These are phyloP conservation scores for Candida hispaniensis DNA, from an alignment of 805 yeast species.

Conservation along the genomic window DNA sequence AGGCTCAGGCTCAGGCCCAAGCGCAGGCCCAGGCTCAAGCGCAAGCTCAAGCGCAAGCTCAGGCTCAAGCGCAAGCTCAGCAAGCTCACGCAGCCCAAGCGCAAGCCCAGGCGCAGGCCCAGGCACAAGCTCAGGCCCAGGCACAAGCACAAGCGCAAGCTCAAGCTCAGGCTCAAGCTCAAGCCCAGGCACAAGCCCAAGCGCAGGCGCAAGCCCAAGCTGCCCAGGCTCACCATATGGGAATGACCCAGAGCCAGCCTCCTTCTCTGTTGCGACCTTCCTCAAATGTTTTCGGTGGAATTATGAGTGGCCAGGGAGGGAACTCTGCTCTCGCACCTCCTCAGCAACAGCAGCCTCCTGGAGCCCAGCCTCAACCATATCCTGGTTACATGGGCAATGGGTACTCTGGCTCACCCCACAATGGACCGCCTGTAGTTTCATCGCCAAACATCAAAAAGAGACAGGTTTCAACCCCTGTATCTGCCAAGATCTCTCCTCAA, in stretches of 20 bases:
- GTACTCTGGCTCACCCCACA: constrained; percentile 13
- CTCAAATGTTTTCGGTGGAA: constrained; percentile 26
- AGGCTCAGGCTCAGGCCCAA: constrained; percentile 18
- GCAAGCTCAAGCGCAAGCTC: constrained; percentile 23
- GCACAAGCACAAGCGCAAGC: constrained; percentile 21
- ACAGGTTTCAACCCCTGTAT: constrained; percentile 15
- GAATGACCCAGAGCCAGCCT: constrained; percentile 20
- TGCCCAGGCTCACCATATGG: constrained; percentile 16
- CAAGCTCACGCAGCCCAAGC: constrained; percentile 22
- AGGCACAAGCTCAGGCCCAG: constrained; percentile 20
- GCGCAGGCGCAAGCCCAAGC: constrained; percentile 13
- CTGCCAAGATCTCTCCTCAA: constrained; percentile 13
- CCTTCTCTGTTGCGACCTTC: constrained; percentile 27
- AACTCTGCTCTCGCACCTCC: constrained; percentile 16
- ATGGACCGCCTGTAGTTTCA: constrained; percentile 17
- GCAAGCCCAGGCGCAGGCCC: constrained; percentile 26
- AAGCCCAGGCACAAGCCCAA: constrained; percentile 17
- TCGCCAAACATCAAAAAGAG: constrained; percentile 16
- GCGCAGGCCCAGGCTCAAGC: constrained; percentile 19
- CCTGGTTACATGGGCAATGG: constrained; percentile 16
- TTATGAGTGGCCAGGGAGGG: constrained; percentile 28
- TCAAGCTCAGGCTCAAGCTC: constrained; percentile 19
- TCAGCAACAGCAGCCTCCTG: constrained; percentile 17
- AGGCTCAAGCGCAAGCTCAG: constrained; percentile 29
- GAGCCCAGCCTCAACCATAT: constrained; percentile 20